Base-by-base conservation (phyloP, 805 yeast species). In the Hanseniaspora occidentalis region DNA sequence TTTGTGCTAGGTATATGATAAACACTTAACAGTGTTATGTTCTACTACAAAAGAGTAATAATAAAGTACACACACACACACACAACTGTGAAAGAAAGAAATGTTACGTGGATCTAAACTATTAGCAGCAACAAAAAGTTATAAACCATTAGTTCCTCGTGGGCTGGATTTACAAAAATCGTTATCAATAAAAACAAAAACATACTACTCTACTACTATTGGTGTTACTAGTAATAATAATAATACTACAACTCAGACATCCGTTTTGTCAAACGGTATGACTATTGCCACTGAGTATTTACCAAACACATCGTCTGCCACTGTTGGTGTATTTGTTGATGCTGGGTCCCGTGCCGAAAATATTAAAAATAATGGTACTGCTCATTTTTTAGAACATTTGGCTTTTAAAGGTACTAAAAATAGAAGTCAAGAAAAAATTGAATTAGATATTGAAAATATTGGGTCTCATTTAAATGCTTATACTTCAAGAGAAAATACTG, bases 401-500 rank as follows among this genome's bases (percentile, higher is more conserved):
- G 94, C 97, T 8, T 92, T 92, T 68, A 92, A 92, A 48, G 99
- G 99, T 19, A 92, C 99, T 11, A 61, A 70, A 40, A 70, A 69
- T 42, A 73, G 98, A 58, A 65, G 84, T 10, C 97, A 92, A 65
- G 67, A 77, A 43, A 76, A 77, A 44, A 69, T 92, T 42, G 99
- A 92, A 61, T 66, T 88, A 36, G 97, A 92, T 62, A 84, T 92
- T 43, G 99, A 92, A 62, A 82, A 92, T 65, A 74, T 88, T 53
- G 99, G 99, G 3, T 85, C 96, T 20, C 98, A 92, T 64, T 73
- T 92, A 54, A 92, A 94, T 58, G 98, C 98, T n/a, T 92, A 92
- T 66, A 92, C 98, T 2, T 85, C 96, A 17, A 75, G 99, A 55
- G 99, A 92, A 57, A 88, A 86, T 62, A 92, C 99, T 1, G 98